phyloP scores from a whole-genome alignment of 2,329 filamentous ascomycete species.

The Cladophialophora carrionii region DNA sequence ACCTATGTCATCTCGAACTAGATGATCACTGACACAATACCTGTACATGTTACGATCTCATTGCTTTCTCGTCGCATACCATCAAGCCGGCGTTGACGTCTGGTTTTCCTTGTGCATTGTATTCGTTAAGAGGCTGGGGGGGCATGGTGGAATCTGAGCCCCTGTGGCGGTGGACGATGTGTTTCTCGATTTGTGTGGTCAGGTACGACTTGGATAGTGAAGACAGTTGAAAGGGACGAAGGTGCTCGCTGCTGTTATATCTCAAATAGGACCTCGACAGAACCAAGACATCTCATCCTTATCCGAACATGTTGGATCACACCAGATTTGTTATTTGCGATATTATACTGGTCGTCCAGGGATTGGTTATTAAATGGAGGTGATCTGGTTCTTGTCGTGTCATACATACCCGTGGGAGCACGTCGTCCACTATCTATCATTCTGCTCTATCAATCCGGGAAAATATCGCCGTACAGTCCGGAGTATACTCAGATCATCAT shows the following conservation, averaged over 20 bases:
- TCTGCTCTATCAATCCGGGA: too few species aligned
- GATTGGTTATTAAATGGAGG: not conserved
- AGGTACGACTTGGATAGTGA: not conserved
- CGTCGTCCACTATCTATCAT: not conserved
- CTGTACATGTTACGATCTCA: conserved; percentile 32
- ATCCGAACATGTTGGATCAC: not conserved
- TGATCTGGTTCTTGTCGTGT: not conserved
- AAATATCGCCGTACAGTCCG: too few species aligned
- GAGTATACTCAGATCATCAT: too few species aligned
- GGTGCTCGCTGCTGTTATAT: not conserved
- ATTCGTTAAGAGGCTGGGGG: conserved; percentile 24
- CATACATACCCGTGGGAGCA: not conserved
- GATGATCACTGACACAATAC: conserved; percentile 5
- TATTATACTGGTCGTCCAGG: not conserved
- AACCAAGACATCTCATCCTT: not conserved
- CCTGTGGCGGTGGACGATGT: conserved; percentile 11
- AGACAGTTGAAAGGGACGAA: not conserved
- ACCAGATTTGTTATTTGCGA: not conserved
- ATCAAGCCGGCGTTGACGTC: conserved; percentile 34
- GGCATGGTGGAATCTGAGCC: conserved; percentile 13
- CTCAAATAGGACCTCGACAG: not conserved
- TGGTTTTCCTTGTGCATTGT: conserved; percentile 21
- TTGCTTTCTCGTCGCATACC: conserved; percentile 33
- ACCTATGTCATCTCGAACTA: conserved; percentile 51
- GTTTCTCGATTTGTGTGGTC: conserved; percentile 12